Evolutionary conservation across 768 basidiomycete species (phyloP).

Genomic region (Clitopilus passeckerianus): DNA sequence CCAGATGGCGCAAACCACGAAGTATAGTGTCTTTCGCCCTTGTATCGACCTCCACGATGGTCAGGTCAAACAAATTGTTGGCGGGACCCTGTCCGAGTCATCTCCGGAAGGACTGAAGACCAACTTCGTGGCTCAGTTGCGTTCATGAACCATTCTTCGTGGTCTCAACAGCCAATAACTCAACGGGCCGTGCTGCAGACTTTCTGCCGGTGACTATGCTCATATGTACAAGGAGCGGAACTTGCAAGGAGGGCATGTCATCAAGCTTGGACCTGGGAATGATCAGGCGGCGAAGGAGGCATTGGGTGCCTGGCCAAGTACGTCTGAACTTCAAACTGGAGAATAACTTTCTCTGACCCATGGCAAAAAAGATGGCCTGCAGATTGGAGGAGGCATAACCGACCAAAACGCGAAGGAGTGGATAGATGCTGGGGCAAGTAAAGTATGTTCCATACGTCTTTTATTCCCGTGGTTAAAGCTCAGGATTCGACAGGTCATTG

Average conservation of each 20-base stretch:
- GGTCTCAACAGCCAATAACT: background rate
- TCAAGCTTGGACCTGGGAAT: conserved; percentile 90
- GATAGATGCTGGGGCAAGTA: conserved; percentile 87
- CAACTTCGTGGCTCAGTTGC: conserved; percentile 86
- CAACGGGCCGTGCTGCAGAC: conserved; percentile 32
- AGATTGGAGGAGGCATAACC: conserved; percentile 92
- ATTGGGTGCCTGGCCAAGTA: conserved; percentile 79
- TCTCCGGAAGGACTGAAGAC: conserved; percentile 62
- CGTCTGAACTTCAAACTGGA: background rate
- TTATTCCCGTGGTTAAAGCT: background rate
- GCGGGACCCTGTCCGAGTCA: conserved; percentile 80
- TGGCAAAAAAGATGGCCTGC: conserved; percentile 56
- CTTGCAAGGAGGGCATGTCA: conserved; percentile 88
- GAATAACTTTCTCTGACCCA: conserved; percentile 3
- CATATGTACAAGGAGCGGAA: conserved; percentile 64
- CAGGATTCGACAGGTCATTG: conserved; percentile 66
- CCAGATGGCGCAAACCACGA: conserved; percentile 20
- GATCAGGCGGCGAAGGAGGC: conserved; percentile 87
- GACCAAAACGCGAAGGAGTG: conserved; percentile 76
- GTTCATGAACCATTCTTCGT: conserved; percentile 3
- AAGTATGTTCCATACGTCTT: conserved; percentile 37
- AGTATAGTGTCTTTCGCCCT: conserved; percentile 69
- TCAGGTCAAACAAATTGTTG: conserved; percentile 97
- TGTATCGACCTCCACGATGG: conserved; percentile 98
- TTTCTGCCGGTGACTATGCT: conserved; percentile 78